Evolutionary conservation across 2,329 filamentous ascomycete species (phyloP).

Genomic region (Byssoonygena ceratinophila): DNA sequence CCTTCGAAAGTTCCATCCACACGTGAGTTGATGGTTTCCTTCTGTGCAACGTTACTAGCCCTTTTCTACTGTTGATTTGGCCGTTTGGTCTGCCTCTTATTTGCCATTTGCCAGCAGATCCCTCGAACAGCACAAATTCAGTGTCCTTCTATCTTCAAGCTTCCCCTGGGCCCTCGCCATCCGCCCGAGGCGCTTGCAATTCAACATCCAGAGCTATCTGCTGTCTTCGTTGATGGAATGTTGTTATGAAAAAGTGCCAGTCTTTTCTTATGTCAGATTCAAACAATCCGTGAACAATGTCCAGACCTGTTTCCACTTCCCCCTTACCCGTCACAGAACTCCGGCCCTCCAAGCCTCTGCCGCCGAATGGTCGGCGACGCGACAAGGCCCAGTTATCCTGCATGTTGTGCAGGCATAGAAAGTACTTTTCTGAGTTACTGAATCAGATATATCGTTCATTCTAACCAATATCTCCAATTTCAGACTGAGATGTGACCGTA

Average conservation of each 20-base stretch:
- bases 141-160: no score
- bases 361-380: constrained; percentile 8
- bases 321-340: neutral
- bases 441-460: neutral
- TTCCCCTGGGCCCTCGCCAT: no score
- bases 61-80: neutral
- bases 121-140: no score
- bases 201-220: no score
- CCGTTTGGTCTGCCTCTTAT: neutral
- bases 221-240: neutral
- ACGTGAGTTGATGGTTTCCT: neutral
- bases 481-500: constrained; percentile 14
- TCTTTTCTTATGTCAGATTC: neutral
- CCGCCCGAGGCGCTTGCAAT: no score
- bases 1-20: neutral
- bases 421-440: constrained; percentile 6
- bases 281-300: neutral
- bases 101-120: neutral
- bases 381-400: constrained; percentile 15
- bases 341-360: neutral
- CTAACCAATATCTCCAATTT: neutral
- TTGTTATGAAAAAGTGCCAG: neutral
- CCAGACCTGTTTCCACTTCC: neutral
- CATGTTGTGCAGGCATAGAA: constrained; percentile 12
- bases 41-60: neutral